Base-by-base conservation (phyloP, 108 stramenopile species). In the Hondaea fermentalgiana region DNA sequence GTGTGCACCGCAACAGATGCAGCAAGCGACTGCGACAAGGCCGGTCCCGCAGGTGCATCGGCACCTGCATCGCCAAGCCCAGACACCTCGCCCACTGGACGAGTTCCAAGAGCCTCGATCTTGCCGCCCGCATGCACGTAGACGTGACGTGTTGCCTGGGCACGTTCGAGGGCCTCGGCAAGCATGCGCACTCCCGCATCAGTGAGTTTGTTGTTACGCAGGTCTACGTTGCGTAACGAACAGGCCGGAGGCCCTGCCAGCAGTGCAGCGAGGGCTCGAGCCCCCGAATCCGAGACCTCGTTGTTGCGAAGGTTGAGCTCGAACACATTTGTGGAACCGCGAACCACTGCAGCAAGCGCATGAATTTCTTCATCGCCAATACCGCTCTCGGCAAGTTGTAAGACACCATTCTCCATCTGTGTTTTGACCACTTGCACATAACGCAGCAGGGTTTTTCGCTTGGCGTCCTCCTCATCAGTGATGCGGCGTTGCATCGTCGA, bases 111-210 rank as follows among this genome's bases (percentile, higher is more conserved):
- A 4, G 96, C 96, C 92, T 97, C 96, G 28, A 97, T 95, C 90
- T 95, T 96, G 12, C 96, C 96, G 29, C 95, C 95, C 0, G 95
- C 95, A 87, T 97, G 96, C 5, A 96, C 96, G 88, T 96, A 94
- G 42, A 97, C 96, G 89, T 97, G 95, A 10, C 93, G 89, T 10
- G 96, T 93, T 44, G 94, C 87, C 72, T 91, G 91, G 57, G 92
- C 91, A 53, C 95, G 90, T 53, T 95, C 95, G 60, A 96, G 90
- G 43, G 96, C 95, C 57, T 96, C 96, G 57, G 95, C 96, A 47
- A 96, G 91, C 19, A 90, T 89, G 87, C 94, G 93, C 47, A 96
- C 89, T n/a, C 95, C 96, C 59, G 89, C 64, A 21, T 88, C 72
- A 43, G 92, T 83, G 49, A 96, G 87, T 8, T 72, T 72, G 89